These are phyloP conservation scores for Postia placenta DNA, from an alignment of 768 basidiomycete genomes.

Conservation along the genomic window DNA sequence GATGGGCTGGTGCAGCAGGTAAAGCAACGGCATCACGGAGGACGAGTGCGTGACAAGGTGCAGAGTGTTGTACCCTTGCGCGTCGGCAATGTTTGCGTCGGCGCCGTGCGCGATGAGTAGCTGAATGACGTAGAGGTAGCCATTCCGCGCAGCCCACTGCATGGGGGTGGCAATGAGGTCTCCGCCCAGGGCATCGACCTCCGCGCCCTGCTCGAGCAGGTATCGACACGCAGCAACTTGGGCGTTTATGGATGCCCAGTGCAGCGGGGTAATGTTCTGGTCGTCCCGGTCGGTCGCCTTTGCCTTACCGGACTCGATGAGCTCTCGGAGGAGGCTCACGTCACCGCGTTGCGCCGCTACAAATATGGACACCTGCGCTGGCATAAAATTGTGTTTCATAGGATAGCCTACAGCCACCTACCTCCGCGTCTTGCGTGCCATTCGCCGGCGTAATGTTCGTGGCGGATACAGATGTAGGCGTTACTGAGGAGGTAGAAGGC, in stretches of 20 bases:
- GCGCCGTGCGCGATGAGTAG: slow-evolving; percentile 85
- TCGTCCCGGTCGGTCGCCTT: slow-evolving; percentile 75
- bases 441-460: slow-evolving; percentile 37
- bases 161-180: slow-evolving; percentile 92
- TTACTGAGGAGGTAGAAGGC: slow-evolving; percentile 42
- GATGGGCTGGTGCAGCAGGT: slow-evolving; percentile 89
- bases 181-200: slow-evolving; percentile 91
- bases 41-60: slow-evolving; percentile 95
- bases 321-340: slow-evolving; percentile 50
- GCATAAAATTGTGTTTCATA: neutral
- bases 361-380: slow-evolving; percentile 58
- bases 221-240: slow-evolving; percentile 85
- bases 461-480: slow-evolving; percentile 31
- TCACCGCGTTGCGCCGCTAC: slow-evolving; percentile 88
- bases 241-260: slow-evolving; percentile 98
- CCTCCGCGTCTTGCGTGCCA: slow-evolving; percentile 34
- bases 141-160: slow-evolving; percentile 98
- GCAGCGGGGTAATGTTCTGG: slow-evolving; percentile 91
- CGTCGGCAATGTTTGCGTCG: slow-evolving; percentile 87
- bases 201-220: slow-evolving; percentile 87
- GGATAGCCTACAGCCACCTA: too few relatives aligned
- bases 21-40: slow-evolving; percentile 90
- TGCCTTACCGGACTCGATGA: slow-evolving; percentile 68
- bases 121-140: slow-evolving; percentile 93
- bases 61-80: slow-evolving; percentile 93